Percentiles rank a stretch among this genome's conserved stretches.
phyloP scores from a whole-genome alignment of 352 stramenopile genomes.

The Globisporangium carolinianum region DNA sequence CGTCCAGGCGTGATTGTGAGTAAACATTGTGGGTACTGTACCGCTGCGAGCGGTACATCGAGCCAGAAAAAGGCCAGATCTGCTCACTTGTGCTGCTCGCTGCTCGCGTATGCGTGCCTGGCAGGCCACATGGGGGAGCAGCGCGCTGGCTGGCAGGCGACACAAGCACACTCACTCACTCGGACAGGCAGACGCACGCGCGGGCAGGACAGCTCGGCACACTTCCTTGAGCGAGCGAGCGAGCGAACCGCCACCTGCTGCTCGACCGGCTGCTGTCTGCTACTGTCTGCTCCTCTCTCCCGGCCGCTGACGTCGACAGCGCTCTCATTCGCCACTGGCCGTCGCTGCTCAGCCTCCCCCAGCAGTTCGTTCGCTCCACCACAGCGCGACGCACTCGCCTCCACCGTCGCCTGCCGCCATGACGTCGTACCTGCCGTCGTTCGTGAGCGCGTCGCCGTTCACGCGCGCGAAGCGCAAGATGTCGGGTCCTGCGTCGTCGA shows the following conservation, averaged over 20 bases:
- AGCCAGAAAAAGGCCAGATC: background rate
- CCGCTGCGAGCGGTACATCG: background rate
- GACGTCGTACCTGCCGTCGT: slow-evolving; percentile 19
- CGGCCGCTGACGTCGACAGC: background rate
- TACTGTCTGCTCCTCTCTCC: background rate
- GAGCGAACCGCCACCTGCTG: background rate
- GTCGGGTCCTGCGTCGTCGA: slow-evolving; percentile 34
- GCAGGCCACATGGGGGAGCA: background rate
- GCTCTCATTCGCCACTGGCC: background rate
- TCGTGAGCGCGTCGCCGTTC: slow-evolving; percentile 12
- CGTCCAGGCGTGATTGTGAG: background rate
- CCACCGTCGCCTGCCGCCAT: slow-evolving; percentile 1
- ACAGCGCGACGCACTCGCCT: background rate
- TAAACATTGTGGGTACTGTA: background rate
- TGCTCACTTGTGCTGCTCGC: background rate
- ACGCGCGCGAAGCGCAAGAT: slow-evolving; percentile 53
- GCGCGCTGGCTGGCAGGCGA: no score
- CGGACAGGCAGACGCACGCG: background rate
- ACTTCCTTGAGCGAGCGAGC: background rate
- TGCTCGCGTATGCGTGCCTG: slow-evolving; percentile 2
- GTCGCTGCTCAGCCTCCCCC: background rate
- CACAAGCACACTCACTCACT: background rate
- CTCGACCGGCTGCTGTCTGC: background rate
- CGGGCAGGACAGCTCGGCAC: background rate
- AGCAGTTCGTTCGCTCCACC: background rate